Evolutionary conservation across 2,329 filamentous ascomycete genomes (phyloP).

Genomic region (Pyricularia pennisetigena): DNA sequence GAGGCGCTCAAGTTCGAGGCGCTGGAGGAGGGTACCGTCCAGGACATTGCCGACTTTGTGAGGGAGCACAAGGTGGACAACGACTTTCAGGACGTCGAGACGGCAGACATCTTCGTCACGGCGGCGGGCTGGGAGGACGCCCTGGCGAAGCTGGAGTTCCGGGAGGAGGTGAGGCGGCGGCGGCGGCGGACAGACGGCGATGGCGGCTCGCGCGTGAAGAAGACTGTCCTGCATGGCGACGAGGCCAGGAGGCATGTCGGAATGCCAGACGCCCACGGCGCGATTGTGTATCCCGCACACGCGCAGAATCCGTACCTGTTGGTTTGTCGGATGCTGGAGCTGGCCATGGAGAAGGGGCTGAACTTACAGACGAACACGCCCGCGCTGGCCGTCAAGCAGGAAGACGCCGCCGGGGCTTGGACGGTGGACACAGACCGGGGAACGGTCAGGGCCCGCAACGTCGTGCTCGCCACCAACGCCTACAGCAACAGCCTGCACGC

Average conservation of each 20-base stretch:
- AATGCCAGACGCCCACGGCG: conserved; percentile 26
- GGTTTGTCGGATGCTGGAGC: conserved; percentile 33
- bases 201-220: conserved; percentile 31
- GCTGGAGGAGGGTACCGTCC: conserved; percentile 3
- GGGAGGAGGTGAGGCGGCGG: conserved; percentile 13
- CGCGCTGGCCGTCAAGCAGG: conserved; percentile 18
- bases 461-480: conserved; percentile 43
- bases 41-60: conserved; percentile 48
- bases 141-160: conserved; percentile 19
- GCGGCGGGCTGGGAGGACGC: conserved; percentile 21
- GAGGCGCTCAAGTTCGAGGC: conserved; percentile 3
- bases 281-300: conserved; percentile 33
- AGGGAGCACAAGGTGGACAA: conserved; percentile 34
- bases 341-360: conserved; percentile 30
- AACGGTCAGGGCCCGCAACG: conserved; percentile 25
- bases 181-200: neutral
- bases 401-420: conserved; percentile 20
- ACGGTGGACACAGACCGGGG: conserved; percentile 32
- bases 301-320: conserved; percentile 42
- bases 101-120: conserved; percentile 33
- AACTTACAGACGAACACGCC: conserved; percentile 44
- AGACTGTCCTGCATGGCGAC: conserved; percentile 20
- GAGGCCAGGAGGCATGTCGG: conserved; percentile 20
- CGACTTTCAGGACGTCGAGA: conserved; percentile 33
- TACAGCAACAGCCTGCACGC: conserved; percentile 36